Conservation (phyloP, 108 stramenopile genomes). For the Nitzschia palea region DNA sequence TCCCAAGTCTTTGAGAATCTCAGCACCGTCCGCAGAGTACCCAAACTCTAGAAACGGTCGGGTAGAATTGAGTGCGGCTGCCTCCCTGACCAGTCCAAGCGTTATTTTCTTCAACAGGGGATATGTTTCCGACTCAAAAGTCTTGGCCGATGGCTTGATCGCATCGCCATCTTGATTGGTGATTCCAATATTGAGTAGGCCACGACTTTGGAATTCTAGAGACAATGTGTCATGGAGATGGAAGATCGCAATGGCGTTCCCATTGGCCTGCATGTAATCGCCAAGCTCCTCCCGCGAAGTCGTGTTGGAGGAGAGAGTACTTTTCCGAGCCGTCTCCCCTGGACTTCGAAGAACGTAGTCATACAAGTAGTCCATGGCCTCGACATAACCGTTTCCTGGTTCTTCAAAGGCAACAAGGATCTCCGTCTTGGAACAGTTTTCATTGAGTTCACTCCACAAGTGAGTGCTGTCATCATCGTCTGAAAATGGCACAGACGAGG, state of each 20-base stretch:
- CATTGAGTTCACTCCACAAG: slow-evolving; percentile 17
- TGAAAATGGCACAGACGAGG: background rate
- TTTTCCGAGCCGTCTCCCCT: background rate
- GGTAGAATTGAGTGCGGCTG: background rate
- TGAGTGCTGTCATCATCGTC: slow-evolving; percentile 10
- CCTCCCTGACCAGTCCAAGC: background rate
- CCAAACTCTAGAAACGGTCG: slow-evolving; percentile 10
- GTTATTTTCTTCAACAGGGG: background rate
- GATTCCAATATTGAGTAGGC: background rate
- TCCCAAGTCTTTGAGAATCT: background rate
- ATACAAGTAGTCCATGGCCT: background rate
- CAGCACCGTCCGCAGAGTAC: background rate
- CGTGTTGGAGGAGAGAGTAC: background rate
- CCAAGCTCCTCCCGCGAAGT: background rate
- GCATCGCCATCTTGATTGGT: background rate
- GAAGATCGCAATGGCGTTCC: slow-evolving; percentile 12
- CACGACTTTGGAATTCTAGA: background rate
- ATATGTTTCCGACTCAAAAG: slow-evolving; percentile 10
- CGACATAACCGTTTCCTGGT: background rate
- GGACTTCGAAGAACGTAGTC: background rate
- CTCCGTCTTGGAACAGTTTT: background rate
- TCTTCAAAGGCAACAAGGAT: slow-evolving; percentile 2
- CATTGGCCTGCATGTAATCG: background rate
- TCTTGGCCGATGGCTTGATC: background rate
- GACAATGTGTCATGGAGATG: background rate